phyloP scores from a whole-genome alignment of 768 basidiomycete species.

The Agrocybe chaxingu region DNA sequence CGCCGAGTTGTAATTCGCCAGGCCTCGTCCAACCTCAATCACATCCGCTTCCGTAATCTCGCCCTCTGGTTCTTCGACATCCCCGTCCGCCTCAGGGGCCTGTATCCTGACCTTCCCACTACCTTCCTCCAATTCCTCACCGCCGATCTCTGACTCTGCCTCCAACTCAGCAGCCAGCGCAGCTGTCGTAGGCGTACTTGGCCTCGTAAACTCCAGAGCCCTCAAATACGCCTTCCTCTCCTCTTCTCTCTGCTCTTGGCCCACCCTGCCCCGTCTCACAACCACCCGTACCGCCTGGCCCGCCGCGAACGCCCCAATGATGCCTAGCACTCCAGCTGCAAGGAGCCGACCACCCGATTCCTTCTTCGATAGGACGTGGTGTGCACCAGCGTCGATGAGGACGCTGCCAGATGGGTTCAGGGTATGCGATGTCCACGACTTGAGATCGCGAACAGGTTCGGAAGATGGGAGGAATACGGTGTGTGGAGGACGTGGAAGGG shows the following conservation, averaged over 20 bases:
- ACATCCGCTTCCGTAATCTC: constrained; percentile 58
- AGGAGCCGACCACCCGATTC: constrained; percentile 90
- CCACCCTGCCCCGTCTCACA: constrained; percentile 33
- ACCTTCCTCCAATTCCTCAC: background rate
- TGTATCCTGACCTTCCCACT: background rate
- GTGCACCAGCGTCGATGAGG: constrained; percentile 86
- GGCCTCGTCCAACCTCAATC: constrained; percentile 88
- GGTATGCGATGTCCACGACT: constrained; percentile 97
- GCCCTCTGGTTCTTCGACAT: constrained; percentile 11
- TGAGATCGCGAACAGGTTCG: constrained; percentile 78
- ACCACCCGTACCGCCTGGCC: constrained; percentile 92
- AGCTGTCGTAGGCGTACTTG: constrained; percentile 52
- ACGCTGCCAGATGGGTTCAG: constrained; percentile 85
- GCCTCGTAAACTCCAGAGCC: constrained; percentile 44
- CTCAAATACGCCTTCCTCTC: constrained; percentile 32
- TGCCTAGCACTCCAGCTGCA: constrained; percentile 86
- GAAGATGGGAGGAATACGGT: constrained; percentile 81
- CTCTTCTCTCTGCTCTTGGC: constrained; percentile 24
- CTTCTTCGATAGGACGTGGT: constrained; percentile 76
- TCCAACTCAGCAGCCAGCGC: constrained; percentile 34
- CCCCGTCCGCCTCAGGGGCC: constrained; percentile 24
- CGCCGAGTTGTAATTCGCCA: constrained; percentile 94
- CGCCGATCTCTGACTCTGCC: constrained; percentile 3
- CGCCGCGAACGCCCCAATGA: constrained; percentile 87
- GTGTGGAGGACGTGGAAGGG: constrained; percentile 61